Conservation (phyloP, 441 rosid genomes). For the Omphalea diandra region DNA sequence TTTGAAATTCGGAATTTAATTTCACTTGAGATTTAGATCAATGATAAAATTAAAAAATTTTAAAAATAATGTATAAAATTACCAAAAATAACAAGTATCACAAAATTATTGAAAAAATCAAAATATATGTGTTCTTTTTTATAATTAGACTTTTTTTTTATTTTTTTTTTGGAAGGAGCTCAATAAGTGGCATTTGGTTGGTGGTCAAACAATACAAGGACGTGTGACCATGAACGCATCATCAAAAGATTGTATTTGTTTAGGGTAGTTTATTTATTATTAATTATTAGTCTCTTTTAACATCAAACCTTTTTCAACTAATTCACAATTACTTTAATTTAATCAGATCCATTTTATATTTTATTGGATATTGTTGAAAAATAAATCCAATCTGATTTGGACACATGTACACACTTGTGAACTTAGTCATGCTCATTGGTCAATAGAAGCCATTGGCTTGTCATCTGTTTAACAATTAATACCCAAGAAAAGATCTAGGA, state of each 20-base stretch:
- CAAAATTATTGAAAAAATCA: no score
- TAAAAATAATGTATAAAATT: no score
- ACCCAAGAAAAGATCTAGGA: neutral
- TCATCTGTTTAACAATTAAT: neutral
- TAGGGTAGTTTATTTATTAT: neutral
- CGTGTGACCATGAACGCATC: conserved; percentile 3
- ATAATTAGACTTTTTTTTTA: no score
- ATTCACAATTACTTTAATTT: neutral
- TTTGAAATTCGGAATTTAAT: no score
- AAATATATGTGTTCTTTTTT: no score
- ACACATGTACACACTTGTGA: conserved; percentile 19
- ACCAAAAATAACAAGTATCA: no score
- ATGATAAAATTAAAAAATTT: no score
- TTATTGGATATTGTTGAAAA: neutral
- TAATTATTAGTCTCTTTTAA: neutral
- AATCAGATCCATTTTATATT: neutral
- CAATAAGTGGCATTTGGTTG: neutral
- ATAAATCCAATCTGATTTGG: neutral
- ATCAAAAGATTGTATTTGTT: neutral
- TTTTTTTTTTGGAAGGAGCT: neutral
- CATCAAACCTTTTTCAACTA: neutral
- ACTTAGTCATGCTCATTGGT: conserved; percentile 7
- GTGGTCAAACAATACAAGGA: conserved; percentile 8
- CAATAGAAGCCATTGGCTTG: neutral
- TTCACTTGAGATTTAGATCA: no score